Evolutionary conservation across 2,329 filamentous ascomycete species (phyloP).

Genomic region (Nakataea oryzae): DNA sequence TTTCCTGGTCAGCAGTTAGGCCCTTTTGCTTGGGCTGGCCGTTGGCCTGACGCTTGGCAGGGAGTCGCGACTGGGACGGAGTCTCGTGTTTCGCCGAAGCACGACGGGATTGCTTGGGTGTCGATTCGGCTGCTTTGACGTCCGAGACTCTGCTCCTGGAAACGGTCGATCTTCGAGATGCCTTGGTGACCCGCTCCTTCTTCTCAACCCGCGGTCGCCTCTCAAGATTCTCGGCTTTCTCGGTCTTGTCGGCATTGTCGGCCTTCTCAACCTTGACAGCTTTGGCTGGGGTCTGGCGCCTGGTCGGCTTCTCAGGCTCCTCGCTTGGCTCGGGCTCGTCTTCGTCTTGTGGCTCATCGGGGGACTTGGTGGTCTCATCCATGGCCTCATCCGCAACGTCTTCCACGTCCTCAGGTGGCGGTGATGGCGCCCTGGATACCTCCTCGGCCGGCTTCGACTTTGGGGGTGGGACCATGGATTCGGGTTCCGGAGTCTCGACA

Average conservation of each 20-base stretch:
- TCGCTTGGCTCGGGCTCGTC: not conserved
- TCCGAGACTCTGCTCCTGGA: conserved; percentile 39
- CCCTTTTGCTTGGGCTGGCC: conserved; percentile 40
- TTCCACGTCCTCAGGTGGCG: not conserved
- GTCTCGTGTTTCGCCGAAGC: conserved; percentile 34
- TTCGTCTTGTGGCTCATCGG: not conserved
- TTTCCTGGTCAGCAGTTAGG: conserved; percentile 49
- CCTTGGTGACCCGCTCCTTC: conserved; percentile 26
- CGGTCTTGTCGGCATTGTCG: conserved; percentile 6
- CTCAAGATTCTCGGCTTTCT: conserved; percentile 8
- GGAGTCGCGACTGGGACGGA: conserved; percentile 27
- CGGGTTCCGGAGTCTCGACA: conserved; percentile 1
- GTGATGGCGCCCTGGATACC: not conserved
- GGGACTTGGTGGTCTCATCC: not conserved
- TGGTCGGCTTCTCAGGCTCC: conserved; percentile 10
- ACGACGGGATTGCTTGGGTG: conserved; percentile 37
- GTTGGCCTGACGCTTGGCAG: conserved; percentile 50
- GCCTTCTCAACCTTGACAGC: conserved; percentile 8
- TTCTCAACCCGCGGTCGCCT: conserved; percentile 18
- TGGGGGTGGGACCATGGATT: conserved; percentile 7
- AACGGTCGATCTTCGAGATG: not conserved
- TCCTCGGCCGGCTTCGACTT: conserved; percentile 14
- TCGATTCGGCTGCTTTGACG: conserved; percentile 35
- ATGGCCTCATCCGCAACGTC: not conserved
- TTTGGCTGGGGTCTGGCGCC: conserved; percentile 6